Evolutionary conservation across 495 filamentous ascomycete genomes (phyloP), one percentile per base, ranked within the genome.

Genomic region (Aspergillus avenaceus): DNA sequence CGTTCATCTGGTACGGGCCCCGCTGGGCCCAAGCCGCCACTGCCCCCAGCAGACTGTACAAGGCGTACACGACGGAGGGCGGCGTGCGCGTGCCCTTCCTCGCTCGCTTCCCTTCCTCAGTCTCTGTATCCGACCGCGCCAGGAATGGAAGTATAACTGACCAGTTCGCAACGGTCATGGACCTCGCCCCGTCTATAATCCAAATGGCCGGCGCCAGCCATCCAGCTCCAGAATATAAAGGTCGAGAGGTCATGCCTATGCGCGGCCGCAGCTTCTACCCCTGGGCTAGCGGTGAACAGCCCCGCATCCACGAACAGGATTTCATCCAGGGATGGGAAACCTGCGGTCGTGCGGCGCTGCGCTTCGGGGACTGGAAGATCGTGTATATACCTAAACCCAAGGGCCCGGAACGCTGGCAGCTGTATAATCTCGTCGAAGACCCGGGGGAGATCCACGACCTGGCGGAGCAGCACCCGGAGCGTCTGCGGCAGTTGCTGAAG

Each of bases 1-100:
- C 73, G 1, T 85, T 84, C 61, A 78, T 84, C 56, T 84, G 82
- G 81, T 84, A 85, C 50, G 81, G 82, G 5, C 80, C 80, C 12
- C 76, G 78, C 45, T 83, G 83, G 81, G 81, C 81, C 9, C 75
- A 81, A 53, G 84, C 82, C 26, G 75, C 81, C 14, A 86, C 82
- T 13, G 80, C 84, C 8, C 80, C 84, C 5, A 78, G 72, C n/a
- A 69, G 82, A 27, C 67, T 81, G 5, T 82, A 79, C 63, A 84
- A 84, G 51, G 77, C 79, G 26, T 83, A 74, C 63, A 83, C 80
- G 9, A 82, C 81, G 12, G 78, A 86, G 51, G 81, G 82, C 18
- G 81, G 80, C 40, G 77, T 83, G 8, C 74, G 76, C 16, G 77
- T 80, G 11, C 81, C 82, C 1, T 83, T 82, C 57, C 65, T 82